Evolutionary conservation across 148 eudicot species (phyloP).

Genomic region (Linanthus parryae): DNA sequence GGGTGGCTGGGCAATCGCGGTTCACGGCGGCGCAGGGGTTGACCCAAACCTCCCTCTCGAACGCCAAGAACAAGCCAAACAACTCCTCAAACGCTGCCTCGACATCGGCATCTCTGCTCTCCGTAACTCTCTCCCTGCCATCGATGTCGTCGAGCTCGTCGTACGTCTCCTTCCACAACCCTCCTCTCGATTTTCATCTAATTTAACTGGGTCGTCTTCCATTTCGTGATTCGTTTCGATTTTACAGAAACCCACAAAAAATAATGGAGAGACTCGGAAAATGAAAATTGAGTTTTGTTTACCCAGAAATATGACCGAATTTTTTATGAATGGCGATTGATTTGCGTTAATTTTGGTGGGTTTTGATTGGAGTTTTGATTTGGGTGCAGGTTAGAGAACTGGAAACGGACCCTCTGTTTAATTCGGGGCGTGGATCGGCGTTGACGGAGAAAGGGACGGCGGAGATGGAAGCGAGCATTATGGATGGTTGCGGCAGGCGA

Average conservation of each 20-base stretch:
- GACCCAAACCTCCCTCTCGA: slow-evolving; percentile 71
- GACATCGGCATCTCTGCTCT: slow-evolving; percentile 70
- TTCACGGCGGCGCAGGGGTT: slow-evolving; percentile 94
- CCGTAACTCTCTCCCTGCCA: slow-evolving; percentile 49
- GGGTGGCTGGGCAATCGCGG: slow-evolving; percentile 90
- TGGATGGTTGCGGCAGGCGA: slow-evolving; percentile 65
- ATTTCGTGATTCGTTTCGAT: too few relatives aligned
- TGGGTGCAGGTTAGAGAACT: slow-evolving; percentile 54
- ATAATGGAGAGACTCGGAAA: too few relatives aligned
- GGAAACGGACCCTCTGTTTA: slow-evolving; percentile 75
- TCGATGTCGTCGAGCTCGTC: slow-evolving; percentile 86
- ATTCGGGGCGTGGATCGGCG: slow-evolving; percentile 87
- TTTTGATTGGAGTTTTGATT: background rate
- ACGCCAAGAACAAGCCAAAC: slow-evolving; percentile 67
- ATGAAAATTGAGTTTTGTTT: too few relatives aligned
- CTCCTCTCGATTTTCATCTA: too few relatives aligned
- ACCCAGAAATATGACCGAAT: too few relatives aligned
- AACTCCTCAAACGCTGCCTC: slow-evolving; percentile 66
- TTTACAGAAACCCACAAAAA: too few relatives aligned
- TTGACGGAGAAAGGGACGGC: slow-evolving; percentile 70
- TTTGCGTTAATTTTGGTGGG: too few relatives aligned
- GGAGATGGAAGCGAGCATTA: slow-evolving; percentile 97
- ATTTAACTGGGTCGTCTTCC: too few relatives aligned
- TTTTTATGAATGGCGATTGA: too few relatives aligned
- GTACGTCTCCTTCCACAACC: slow-evolving; percentile 38